Evolutionary conservation across 2,329 filamentous ascomycete species (phyloP), one percentile per base, ranked within the genome.

Genomic region (Hypoxylon sp.): DNA sequence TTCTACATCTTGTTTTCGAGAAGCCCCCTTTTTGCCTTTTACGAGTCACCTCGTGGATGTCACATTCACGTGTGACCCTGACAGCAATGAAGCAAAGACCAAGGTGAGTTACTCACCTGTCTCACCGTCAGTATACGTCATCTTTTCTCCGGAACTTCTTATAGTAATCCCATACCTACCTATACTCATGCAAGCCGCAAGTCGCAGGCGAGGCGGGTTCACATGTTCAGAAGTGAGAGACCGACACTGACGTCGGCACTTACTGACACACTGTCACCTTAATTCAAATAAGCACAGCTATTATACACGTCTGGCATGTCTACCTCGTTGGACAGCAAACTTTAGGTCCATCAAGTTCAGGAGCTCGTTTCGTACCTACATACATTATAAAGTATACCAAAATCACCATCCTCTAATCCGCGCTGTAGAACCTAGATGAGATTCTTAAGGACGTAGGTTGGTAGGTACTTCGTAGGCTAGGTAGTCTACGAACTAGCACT

Each of bases 201-300:
- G n/a, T 51, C 29, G 29, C 54, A 51, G 24, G n/a, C n/a, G n/a
- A n/a, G n/a, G n/a, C n/a, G n/a, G n/a, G 15, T 52, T 58, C 51
- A 59, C 59, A 58, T 59, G 55, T 27, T 33, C 17, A 48, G 10
- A 33, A n/a, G n/a, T n/a, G n/a, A n/a, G n/a, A n/a, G n/a, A n/a
- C n/a, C n/a, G n/a, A n/a, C n/a, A n/a, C n/a, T n/a, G n/a, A n/a
- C n/a, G n/a, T n/a, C n/a, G n/a, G n/a, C n/a, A n/a, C n/a, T n/a
- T n/a, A n/a, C n/a, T n/a, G n/a, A n/a, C n/a, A 42, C 11, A 26
- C 18, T 31, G 27, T 29, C 50, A 51, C 37, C 38, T 24, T 37
- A 26, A 49, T 7, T 33, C 27, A 17, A 48, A 24, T 42, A 47
- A 23, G 4, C 20, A 23, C 20, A 8, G 20, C 38, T 41, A 26